Conservation (phyloP, 305 asterid genomes). For the Solanum chacoense region DNA sequence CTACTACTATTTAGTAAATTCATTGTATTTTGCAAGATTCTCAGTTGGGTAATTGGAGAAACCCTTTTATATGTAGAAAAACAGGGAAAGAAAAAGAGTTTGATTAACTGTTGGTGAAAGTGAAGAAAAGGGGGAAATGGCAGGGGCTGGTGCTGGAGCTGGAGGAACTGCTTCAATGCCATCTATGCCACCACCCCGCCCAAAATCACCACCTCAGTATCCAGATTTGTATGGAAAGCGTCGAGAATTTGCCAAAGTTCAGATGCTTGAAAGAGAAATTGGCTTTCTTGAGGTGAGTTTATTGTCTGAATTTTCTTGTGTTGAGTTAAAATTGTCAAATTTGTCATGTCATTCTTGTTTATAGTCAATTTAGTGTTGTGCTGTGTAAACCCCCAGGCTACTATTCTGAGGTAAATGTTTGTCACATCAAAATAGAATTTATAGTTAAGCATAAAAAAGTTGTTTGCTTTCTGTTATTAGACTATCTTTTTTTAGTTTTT, state of each 20-base stretch:
- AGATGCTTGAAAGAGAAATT: conserved; percentile 77
- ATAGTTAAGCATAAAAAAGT: neutral
- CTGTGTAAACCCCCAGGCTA: neutral
- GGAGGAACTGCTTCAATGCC: conserved; percentile 30
- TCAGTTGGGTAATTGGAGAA: neutral
- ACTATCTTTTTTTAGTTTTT: neutral
- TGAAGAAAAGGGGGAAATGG: conserved; percentile 36
- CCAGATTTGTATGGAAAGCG: conserved; percentile 92
- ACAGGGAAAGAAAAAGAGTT: neutral
- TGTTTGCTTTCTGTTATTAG: neutral
- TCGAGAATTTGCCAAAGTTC: conserved; percentile 57
- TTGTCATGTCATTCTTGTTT: neutral
- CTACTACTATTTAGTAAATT: neutral
- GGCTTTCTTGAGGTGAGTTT: conserved; percentile 56
- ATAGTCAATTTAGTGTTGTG: neutral
- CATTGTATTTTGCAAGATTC: neutral
- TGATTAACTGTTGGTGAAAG: neutral
- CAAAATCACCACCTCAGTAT: conserved; percentile 76
- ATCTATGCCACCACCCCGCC: conserved; percentile 80
- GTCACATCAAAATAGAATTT: neutral
- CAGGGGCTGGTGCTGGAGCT: conserved; percentile 25
- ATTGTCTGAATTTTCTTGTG: neutral
- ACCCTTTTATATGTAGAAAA: neutral
- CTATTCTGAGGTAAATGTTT: neutral
- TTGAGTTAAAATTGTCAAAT: neutral